These are phyloP conservation scores for Blastomyces silverae DNA, from an alignment of 2,329 filamentous ascomycete species.

Conservation along the genomic window DNA sequence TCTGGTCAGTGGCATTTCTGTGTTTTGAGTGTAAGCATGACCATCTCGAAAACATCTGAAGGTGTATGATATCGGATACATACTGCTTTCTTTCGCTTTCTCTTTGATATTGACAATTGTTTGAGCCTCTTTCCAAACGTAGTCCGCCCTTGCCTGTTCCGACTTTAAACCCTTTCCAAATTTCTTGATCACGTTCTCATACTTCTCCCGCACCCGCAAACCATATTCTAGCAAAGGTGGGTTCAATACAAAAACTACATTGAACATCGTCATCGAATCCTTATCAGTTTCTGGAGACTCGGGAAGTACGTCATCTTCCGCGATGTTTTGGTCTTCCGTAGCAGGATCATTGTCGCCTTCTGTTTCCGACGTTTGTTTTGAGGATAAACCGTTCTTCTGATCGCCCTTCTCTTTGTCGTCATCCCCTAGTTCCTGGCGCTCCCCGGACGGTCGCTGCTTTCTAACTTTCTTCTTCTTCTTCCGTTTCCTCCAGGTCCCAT, in stretches of 20 bases:
- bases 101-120: conserved; percentile 74
- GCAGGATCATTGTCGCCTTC: conserved; percentile 26
- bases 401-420: conserved; percentile 31
- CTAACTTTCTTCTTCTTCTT: conserved; percentile 41
- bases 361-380: conserved; percentile 9
- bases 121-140: conserved; percentile 87
- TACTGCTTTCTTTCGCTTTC: conserved; percentile 60
- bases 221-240: conserved; percentile 72
- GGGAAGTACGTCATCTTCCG: conserved; percentile 22
- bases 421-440: conserved; percentile 33
- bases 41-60: neutral
- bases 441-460: conserved; percentile 25
- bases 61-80: conserved; percentile 9
- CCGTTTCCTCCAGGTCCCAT: conserved; percentile 68
- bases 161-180: conserved; percentile 89
- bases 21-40: conserved; percentile 18
- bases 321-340: conserved; percentile 24
- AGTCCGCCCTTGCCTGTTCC: conserved; percentile 81
- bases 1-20: conserved; percentile 33
- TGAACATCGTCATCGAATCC: conserved; percentile 89
- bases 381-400: conserved; percentile 3
- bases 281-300: conserved; percentile 38
- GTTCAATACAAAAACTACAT: conserved; percentile 85
- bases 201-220: conserved; percentile 66
- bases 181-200: conserved; percentile 83